Base-by-base conservation (phyloP, 805 yeast genomes). In the Wickerhamomyces ciferrii region DNA sequence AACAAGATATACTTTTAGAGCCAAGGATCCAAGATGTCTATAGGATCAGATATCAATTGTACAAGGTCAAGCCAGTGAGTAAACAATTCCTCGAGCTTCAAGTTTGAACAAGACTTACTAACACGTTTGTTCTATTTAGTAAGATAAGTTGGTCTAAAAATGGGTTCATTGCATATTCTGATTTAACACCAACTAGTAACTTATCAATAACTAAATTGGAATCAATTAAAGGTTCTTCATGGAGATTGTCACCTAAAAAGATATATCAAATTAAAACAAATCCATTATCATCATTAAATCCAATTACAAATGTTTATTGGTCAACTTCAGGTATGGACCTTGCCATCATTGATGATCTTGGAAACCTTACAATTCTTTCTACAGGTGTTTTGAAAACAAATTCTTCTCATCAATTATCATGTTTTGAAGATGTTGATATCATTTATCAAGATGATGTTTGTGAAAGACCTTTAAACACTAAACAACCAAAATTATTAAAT, bases 281-380 rank as follows among this genome's bases (percentile, higher is more conserved):
- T n/a, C 60, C 58, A 18, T 53, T 52, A 19, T 57, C 63, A 9
- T 41, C 43, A n/a, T 44, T 46, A 42, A 37, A 72, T 72, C 39
- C 67, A 64, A 58, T 79, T 8, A 55, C 71, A 1, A 57, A 72
- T 23, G 75, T 88, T 6, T 68, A 75, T 36, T 94, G 97, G 90
- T 83, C 94, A 48, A 79, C 81, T 42, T 69, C 83, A 1, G 92
- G 92, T 40, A 81, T 86, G 47, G 96, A 91, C 58, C 71, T 94
- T 42, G 95, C 95, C 2, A 78, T 86, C 4, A 72, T 86, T 39
- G 98, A 91, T 61, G 74, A 72, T 20, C 60, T 71, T 34, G 97
- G 97, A 2, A 79, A 83, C 47, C 65, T 83, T 40, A 75, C 85
- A 2, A 74, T 83, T 48, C 59, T 75, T 20, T 75, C 75, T 0